Percentiles rank a stretch among this genome's conserved stretches.
Evolutionary conservation across 2,329 filamentous ascomycete genomes (phyloP).

Genomic region (Trichoderma aggressivum): DNA sequence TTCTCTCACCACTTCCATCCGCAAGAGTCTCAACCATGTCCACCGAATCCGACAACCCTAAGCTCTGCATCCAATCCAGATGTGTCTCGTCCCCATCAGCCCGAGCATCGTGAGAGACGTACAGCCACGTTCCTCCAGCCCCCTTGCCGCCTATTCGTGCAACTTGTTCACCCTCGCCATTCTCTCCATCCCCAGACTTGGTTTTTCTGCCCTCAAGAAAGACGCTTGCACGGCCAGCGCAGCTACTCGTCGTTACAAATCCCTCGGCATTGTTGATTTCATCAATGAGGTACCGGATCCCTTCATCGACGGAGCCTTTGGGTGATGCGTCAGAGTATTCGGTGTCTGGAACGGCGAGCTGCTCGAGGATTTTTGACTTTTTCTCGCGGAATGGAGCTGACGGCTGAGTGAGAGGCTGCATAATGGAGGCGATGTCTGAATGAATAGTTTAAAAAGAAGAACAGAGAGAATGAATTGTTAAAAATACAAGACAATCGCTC

Average conservation of each 20-base stretch:
- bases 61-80: slow-evolving; percentile 31
- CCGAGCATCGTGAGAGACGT: slow-evolving; percentile 74
- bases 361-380: slow-evolving; percentile 70
- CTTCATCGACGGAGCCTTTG: slow-evolving; percentile 80
- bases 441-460: background rate
- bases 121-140: slow-evolving; percentile 79
- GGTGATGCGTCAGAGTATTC: slow-evolving; percentile 82
- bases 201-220: slow-evolving; percentile 74
- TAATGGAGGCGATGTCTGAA: background rate
- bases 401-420: background rate
- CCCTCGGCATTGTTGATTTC: slow-evolving; percentile 73
- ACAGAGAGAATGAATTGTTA: background rate
- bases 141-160: slow-evolving; percentile 80
- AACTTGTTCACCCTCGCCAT: slow-evolving; percentile 30
- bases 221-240: slow-evolving; percentile 80
- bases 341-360: slow-evolving; percentile 63
- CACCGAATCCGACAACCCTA: slow-evolving; percentile 26
- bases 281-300: slow-evolving; percentile 71
- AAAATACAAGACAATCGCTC: background rate
- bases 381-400: slow-evolving; percentile 26
- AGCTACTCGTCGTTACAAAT: slow-evolving; percentile 89
- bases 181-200: slow-evolving; percentile 8
- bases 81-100: background rate
- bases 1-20: slow-evolving; percentile 26
- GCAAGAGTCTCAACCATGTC: background rate